A percentile compares a stretch with the other conserved stretches of the same genome.
Evolutionary conservation across 1,284 basidiomycete genomes (phyloP).

Genomic region (Phellopilus nigrolimitatus): DNA sequence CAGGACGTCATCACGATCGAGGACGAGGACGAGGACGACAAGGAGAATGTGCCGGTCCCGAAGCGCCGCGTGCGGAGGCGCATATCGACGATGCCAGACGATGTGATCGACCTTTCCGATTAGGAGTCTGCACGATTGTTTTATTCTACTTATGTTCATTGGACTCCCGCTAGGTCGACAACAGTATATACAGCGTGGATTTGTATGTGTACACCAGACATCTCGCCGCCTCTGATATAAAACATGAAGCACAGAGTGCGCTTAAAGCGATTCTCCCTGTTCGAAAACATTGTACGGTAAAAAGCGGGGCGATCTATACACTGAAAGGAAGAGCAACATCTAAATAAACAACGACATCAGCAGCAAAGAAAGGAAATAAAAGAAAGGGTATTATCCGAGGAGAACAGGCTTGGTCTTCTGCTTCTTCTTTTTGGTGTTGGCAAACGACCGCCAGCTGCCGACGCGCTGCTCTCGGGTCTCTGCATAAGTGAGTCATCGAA

Average conservation of each 20-base stretch:
- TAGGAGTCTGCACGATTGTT: slow-evolving; percentile 23
- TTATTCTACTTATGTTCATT: background rate
- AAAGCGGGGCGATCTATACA: background rate
- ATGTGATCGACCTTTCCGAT: slow-evolving; percentile 50
- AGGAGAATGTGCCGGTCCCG: slow-evolving; percentile 55
- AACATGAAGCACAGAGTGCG: no score
- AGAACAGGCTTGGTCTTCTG: slow-evolving; percentile 63
- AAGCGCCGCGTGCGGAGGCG: slow-evolving; percentile 49
- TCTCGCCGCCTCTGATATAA: no score
- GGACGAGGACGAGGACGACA: slow-evolving; percentile 49
- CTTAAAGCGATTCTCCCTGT: no score
- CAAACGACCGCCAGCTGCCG: slow-evolving; percentile 75
- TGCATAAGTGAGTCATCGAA: slow-evolving; percentile 29
- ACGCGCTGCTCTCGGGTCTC: slow-evolving; percentile 74
- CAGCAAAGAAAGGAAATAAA: background rate
- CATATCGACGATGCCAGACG: slow-evolving; percentile 26
- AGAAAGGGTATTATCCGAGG: slow-evolving; percentile 46
- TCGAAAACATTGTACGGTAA: no score
- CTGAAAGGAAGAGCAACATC: slow-evolving; percentile 1
- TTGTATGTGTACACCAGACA: background rate
- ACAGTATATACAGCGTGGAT: background rate
- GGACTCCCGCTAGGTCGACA: background rate
- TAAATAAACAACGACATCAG: slow-evolving; percentile 1
- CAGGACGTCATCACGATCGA: slow-evolving; percentile 37
- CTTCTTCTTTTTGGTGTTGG: slow-evolving; percentile 60